Conservation (phyloP, 1,284 basidiomycete species). For the Leucoagaricus sp. region DNA sequence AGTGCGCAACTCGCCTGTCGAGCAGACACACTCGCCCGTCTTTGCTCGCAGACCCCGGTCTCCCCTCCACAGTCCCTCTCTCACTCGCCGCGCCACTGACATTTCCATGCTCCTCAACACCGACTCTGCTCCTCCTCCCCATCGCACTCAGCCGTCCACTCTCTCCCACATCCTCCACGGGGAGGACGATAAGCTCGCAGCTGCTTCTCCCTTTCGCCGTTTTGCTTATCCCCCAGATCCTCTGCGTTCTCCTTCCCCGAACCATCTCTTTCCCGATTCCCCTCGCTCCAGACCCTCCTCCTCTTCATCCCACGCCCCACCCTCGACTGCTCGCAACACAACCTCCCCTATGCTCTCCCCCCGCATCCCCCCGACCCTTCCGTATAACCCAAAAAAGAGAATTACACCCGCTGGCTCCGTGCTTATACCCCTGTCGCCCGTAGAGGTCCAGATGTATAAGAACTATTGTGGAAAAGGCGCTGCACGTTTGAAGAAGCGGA, state of each 20-base stretch:
- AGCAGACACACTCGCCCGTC: constrained; percentile 26
- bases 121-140: constrained; percentile 42
- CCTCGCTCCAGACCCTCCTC: constrained; percentile 24
- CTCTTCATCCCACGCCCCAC: constrained; percentile 21
- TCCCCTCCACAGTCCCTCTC: constrained; percentile 44
- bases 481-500: constrained; percentile 56
- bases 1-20: constrained; percentile 63
- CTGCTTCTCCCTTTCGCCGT: constrained; percentile 39
- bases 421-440: constrained; percentile 61
- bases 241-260: constrained; percentile 27
- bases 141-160: constrained; percentile 40
- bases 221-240: constrained; percentile 1
- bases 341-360: constrained; percentile 27
- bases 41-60: constrained; percentile 25
- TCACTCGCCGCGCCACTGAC: constrained; percentile 64
- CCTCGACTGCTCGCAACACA: constrained; percentile 24
- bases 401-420: constrained; percentile 62
- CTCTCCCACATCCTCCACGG: constrained; percentile 54
- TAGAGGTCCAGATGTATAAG: constrained; percentile 63
- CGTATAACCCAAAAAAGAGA: constrained; percentile 66
- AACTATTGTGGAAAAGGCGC: constrained; percentile 61
- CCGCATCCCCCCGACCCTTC: constrained; percentile 35
- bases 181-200: constrained; percentile 39
- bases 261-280: constrained; percentile 24
- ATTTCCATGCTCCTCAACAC: constrained; percentile 70